phyloP scores from a whole-genome alignment of 2,329 filamentous ascomycete species.

The Curvularia verruculosa region DNA sequence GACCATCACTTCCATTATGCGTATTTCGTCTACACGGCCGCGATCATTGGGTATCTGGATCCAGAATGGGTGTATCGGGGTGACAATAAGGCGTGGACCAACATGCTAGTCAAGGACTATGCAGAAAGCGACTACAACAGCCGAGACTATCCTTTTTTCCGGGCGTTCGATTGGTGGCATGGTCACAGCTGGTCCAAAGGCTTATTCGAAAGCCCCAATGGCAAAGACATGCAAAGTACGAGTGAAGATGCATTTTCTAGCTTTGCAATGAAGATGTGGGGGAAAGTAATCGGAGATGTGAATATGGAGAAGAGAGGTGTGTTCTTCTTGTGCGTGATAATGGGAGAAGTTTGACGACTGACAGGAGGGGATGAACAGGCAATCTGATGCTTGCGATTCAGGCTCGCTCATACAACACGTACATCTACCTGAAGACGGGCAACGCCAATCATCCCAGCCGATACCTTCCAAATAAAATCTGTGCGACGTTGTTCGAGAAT shows the following conservation, averaged over 20 bases:
- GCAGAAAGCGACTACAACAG: constrained; percentile 77
- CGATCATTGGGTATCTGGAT: constrained; percentile 81
- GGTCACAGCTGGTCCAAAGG: constrained; percentile 94
- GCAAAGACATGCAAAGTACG: constrained; percentile 85
- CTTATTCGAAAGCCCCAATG: constrained; percentile 71
- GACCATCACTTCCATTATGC: constrained; percentile 72
- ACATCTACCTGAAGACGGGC: constrained; percentile 77
- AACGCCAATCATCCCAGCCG: constrained; percentile 74
- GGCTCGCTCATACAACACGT: constrained; percentile 72
- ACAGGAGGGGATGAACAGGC: constrained; percentile 49
- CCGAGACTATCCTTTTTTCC: constrained; percentile 73
- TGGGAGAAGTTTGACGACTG: not conserved
- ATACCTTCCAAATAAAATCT: constrained; percentile 80
- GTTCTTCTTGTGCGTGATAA: not conserved
- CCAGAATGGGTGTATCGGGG: constrained; percentile 68
- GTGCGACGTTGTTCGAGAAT: constrained; percentile 83
- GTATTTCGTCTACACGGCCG: constrained; percentile 87
- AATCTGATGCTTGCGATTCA: constrained; percentile 85
- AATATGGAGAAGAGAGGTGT: constrained; percentile 74
- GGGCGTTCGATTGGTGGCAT: constrained; percentile 91
- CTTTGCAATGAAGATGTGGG: constrained; percentile 95
- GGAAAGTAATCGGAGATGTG: constrained; percentile 72
- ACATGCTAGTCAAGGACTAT: constrained; percentile 81
- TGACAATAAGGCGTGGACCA: constrained; percentile 78
- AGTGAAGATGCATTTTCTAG: constrained; percentile 89